Percentiles rank a stretch among this genome's conserved stretches.
phyloP scores from a whole-genome alignment of 495 filamentous ascomycete species.

The Neurospora cerealis region DNA sequence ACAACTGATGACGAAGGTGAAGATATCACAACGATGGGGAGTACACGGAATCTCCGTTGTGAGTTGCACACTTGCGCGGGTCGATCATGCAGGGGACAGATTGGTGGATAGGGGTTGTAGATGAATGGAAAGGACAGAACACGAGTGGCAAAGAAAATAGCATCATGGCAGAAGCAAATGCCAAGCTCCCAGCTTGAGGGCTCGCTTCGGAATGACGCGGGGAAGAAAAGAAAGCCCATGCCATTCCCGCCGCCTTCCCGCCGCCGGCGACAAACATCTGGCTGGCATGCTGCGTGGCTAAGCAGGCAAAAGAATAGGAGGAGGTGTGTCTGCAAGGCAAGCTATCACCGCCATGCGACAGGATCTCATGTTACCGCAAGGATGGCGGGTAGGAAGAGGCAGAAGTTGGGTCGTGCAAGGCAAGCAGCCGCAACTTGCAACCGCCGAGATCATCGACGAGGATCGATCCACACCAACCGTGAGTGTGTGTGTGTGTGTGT shows the following conservation, averaged over 20 bases:
- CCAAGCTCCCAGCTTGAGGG: not conserved
- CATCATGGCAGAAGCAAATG: not conserved
- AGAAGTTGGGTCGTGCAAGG: constrained; percentile 3
- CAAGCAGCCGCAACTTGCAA: not conserved
- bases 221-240: not conserved
- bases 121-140: not conserved
- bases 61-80: not conserved
- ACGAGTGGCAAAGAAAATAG: not conserved
- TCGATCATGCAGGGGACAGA: not conserved
- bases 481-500: not conserved
- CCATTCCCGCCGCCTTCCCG: not conserved
- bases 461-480: not conserved
- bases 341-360: not conserved
- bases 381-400: not conserved
- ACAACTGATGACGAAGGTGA: not conserved
- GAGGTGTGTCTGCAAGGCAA: not conserved
- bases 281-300: not conserved
- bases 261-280: not conserved
- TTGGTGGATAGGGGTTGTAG: not conserved
- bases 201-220: not conserved
- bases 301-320: not conserved
- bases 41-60: not conserved
- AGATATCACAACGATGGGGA: not conserved
- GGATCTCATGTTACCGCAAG: not conserved
- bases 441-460: not conserved